Base-by-base conservation (phyloP, 169 alveolate genomes). In the Eimeria acervulina region DNA sequence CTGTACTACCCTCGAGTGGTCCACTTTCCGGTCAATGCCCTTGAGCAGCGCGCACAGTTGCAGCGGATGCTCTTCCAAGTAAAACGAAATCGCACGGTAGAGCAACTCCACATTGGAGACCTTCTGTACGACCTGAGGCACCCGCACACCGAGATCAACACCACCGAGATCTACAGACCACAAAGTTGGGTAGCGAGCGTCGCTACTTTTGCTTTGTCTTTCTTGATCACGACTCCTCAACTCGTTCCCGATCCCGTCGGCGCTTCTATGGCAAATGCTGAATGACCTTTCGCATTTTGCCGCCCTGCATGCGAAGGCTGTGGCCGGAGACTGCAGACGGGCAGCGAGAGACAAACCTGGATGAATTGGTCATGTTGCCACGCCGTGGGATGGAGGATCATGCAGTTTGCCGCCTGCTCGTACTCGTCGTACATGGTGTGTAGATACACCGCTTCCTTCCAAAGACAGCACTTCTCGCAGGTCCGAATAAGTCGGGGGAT, bases 31-130 rank as follows among this genome's bases (percentile, higher is more conserved):
- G 94, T 97, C 98, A 90, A 97, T 96, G 42, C 96, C 93, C 80
- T 90, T 95, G 83, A 98, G 97, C 91, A 99, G 98, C 90, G 99
- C 99, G 95, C 99, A 99, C 74, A 99, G 97, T 95, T 98, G 98
- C 98, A 98, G 98, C n/a, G 99, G 99, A 97, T 99, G 99, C 96
- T 99, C 99, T 93, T 99, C 99, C 55, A 99, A 97, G 97, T 99
- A 99, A 97, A 99, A 99, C 96, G 98, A 98, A 90, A 99, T 99
- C n/a, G 99, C 99, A 97, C 99, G 98, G 98, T 99, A 99, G 97
- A 99, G 98, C 85, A 99, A 98, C 96, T 99, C 99, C 81, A 99
- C 98, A 96, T 99, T 99, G 31, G 99, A 96, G 52, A 99, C 99
- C 96, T 99, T 98, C 93, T 92, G 95, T 59, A 96, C 94, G 66